Base-by-base conservation (phyloP, 768 basidiomycete species). In the Mycena venus region DNA sequence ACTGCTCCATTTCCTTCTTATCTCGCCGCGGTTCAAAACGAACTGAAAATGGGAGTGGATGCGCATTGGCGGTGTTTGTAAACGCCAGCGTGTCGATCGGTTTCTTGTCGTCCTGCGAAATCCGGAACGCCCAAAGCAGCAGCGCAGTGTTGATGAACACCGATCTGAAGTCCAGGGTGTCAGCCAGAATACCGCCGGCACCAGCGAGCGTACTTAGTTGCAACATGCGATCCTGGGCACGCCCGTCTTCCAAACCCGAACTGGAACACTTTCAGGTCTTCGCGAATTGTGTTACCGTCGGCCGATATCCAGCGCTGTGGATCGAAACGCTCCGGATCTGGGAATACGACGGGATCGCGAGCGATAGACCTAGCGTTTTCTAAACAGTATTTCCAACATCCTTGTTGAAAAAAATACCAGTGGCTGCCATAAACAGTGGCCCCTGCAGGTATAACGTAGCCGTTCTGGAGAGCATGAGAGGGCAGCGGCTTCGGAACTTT, bases 141-240 rank as follows among this genome's bases (percentile, higher is more conserved):
- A 93, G 85, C 0, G 91, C 91, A 0, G 90, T 88, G 70, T 92
- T 94, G 74, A 94, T 84, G 77, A 92, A 92, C 3, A 94, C 81
- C 9, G 93, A 94, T 6, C 91, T 88, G 66, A n/a, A 72, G 23
- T 9, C 12, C 11, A 1, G 32, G 34, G 10, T 32, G 64, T 61
- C 25, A 63, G 12, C 4, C 3, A 47, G 40, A 3, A 27, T 38
- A 29, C 11, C 29, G 36, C 27, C 19, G 14, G 47, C 15, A 23
- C 15, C 0, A 80, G 82, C 78, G 74, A 84, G 29, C 87, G 81
- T 80, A 68, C 77, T 71, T 75, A 47, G 83, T 84, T 9, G 89
- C 92, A 36, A 94, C 88, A 79, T 92, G 88, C 76, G 90, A 89
- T 0, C 92, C 92, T 0, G 92, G 92, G 72, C 92, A 94, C 7